Evolutionary conservation across 2,329 filamentous ascomycete species (phyloP), one percentile per base, ranked within the genome.

Genomic region (Penicillium sp.): DNA sequence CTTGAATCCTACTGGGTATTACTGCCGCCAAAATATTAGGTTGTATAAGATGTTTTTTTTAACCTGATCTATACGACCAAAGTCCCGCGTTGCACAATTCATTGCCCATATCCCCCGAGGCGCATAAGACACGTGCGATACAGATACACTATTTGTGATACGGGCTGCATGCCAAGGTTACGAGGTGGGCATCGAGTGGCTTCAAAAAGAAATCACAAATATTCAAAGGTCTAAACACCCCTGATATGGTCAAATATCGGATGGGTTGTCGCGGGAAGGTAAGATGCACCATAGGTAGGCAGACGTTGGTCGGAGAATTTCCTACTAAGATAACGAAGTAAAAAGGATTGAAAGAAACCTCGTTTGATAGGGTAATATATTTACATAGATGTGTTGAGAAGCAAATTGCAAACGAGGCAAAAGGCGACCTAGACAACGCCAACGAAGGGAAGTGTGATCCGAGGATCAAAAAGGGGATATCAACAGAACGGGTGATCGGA

Each of bases 401-500:
- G n/a, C 40, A 54, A n/a, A 35, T 47, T 48, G 42, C 35, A 57
- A 41, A 40, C 23, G 19, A 29, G 35, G 33, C 27, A 47, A 50
- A 33, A 25, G 42, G 55, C 25, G 31, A 8, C 31, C n/a, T 21
- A 23, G 45, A 54, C 29, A 51, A 45, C 51, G 52, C 52, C 52
- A 50, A 58, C 31, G 51, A 50, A 55, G 13, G 40, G 23, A 40
- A 54, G 4, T 27, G 27, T 40, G 40, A 41, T 6, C 41, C n/a
- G 19, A 21, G 13, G 50, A 54, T 31, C 55, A 29, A 54, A 50
- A 50, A 7, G 8, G 45, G 56, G 56, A 58, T 58, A 58, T 58
- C 47, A 56, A 58, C 40, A 56, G 17, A 56, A 58, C 19, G 1
- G 25, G 21, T 23, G 55, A 40, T 12, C 38, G 21, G 45, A 50